These are phyloP conservation scores for Fusarium buharicum DNA, from an alignment of 2,329 filamentous ascomycete genomes.

Conservation along the genomic window DNA sequence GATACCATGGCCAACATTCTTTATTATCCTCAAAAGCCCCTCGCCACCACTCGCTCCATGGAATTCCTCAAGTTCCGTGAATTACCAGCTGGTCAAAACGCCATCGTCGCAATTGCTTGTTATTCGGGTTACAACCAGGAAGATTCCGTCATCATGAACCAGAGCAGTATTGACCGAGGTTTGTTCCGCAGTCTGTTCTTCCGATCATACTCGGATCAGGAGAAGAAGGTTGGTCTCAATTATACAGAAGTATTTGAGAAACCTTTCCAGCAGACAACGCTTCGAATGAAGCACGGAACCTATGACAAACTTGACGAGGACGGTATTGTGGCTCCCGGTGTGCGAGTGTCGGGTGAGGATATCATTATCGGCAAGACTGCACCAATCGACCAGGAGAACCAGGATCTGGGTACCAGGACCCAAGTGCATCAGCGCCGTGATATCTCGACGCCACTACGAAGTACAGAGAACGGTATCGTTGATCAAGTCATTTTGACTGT, in stretches of 20 bases:
- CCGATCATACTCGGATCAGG: slow-evolving; percentile 94
- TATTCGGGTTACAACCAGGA: slow-evolving; percentile 99
- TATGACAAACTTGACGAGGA: slow-evolving; percentile 98
- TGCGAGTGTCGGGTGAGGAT: slow-evolving; percentile 95
- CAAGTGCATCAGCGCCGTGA: slow-evolving; percentile 93
- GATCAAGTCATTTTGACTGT: slow-evolving; percentile 94
- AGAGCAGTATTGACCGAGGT: slow-evolving; percentile 97
- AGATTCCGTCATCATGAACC: slow-evolving; percentile 99
- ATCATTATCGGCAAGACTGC: slow-evolving; percentile 99
- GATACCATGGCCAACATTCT: slow-evolving; percentile 99
- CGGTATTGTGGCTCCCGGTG: slow-evolving; percentile 91
- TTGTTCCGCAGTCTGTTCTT: slow-evolving; percentile 98
- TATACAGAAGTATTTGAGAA: slow-evolving; percentile 96
- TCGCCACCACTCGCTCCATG: slow-evolving; percentile 97
- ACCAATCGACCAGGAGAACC: slow-evolving; percentile 89
- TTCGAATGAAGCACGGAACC: slow-evolving; percentile 92
- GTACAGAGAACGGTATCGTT: slow-evolving; percentile 96
- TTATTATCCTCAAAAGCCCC: slow-evolving; percentile 97
- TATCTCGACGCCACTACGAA: slow-evolving; percentile 92
- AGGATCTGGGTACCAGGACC: slow-evolving; percentile 92
- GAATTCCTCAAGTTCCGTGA: slow-evolving; percentile 99
- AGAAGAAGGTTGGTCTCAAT: slow-evolving; percentile 95
- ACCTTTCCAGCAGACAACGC: slow-evolving; percentile 85
- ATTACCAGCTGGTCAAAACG: slow-evolving; percentile 95
- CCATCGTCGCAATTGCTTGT: slow-evolving; percentile 95